These are phyloP conservation scores for Taphrina wiesneri DNA, from an alignment of 1,139 yeast genomes.

Conservation along the genomic window DNA sequence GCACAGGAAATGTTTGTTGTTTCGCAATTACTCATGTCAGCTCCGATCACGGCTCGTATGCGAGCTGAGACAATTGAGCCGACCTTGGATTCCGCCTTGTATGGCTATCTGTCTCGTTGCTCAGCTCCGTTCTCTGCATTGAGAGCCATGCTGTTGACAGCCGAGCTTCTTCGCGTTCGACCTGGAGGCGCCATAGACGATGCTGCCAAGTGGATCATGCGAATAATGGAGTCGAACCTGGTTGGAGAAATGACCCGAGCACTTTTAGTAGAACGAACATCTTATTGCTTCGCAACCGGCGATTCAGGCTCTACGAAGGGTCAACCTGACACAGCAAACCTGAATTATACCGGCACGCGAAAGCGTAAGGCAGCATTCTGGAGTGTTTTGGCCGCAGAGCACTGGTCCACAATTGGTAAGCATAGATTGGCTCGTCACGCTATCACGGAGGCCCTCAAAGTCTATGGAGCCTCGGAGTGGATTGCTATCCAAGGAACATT, in stretches of 20 bases:
- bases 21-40: slow-evolving; percentile 69
- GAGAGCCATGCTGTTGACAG: slow-evolving; percentile 47
- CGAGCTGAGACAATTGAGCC: slow-evolving; percentile 65
- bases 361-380: slow-evolving; percentile 76
- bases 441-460: slow-evolving; percentile 8
- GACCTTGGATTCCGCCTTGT: slow-evolving; percentile 65
- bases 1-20: slow-evolving; percentile 84
- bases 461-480: slow-evolving; percentile 24
- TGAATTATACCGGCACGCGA: slow-evolving; percentile 46
- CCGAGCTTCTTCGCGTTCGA: slow-evolving; percentile 21
- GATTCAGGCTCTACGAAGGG: neutral
- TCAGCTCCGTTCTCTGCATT: slow-evolving; percentile 63
- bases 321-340: neutral
- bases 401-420: slow-evolving; percentile 52
- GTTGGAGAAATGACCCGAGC: slow-evolving; percentile 38
- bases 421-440: slow-evolving; percentile 21
- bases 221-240: slow-evolving; percentile 21
- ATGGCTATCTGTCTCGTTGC: slow-evolving; percentile 63
- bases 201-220: slow-evolving; percentile 32
- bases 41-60: slow-evolving; percentile 61
- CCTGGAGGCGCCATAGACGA: slow-evolving; percentile 28
- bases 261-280: slow-evolving; percentile 38
- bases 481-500: slow-evolving; percentile 30
- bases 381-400: slow-evolving; percentile 72
- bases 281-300: slow-evolving; percentile 37